Conservation (phyloP, 805 yeast genomes). For the Zygoascus ofunaensis region DNA sequence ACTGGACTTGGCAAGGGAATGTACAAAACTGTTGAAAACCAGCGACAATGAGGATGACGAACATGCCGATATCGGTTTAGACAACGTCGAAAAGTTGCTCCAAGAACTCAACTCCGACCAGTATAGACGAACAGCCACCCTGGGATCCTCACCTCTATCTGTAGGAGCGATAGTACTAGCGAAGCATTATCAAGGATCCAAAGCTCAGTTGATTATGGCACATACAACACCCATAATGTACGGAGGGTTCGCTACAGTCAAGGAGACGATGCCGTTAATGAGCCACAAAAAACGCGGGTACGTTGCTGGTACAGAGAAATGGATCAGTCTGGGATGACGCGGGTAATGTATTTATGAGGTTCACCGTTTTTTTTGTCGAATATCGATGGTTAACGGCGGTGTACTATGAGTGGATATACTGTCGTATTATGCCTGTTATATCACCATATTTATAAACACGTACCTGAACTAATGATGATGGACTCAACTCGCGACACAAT, state of each 20-base stretch:
- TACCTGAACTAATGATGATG: too few relatives aligned
- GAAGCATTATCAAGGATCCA: neutral
- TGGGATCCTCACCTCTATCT: slow-evolving; percentile 9
- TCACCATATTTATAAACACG: too few relatives aligned
- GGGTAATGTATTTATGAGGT: too few relatives aligned
- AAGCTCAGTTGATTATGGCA: slow-evolving; percentile 10
- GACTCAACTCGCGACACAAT: too few relatives aligned
- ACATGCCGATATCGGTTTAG: neutral
- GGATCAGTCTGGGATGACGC: too few relatives aligned
- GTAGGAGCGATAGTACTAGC: slow-evolving; percentile 13
- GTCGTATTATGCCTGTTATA: too few relatives aligned
- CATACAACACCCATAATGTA: slow-evolving; percentile 21
- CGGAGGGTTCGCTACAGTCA: slow-evolving; percentile 11
- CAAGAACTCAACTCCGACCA: neutral
- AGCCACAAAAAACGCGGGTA: neutral
- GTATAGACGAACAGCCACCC: neutral
- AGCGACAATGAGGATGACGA: too few relatives aligned
- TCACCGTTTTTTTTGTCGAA: too few relatives aligned
- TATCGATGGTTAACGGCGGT: too few relatives aligned
- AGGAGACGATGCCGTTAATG: neutral
- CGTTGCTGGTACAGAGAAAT: neutral
- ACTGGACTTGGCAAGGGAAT: slow-evolving; percentile 21
- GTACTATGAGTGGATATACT: too few relatives aligned
- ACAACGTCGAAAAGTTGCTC: neutral
- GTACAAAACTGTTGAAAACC: neutral